Percentiles rank a stretch among this genome's conserved stretches.
Evolutionary conservation across 129 eudicot genomes (phyloP).

Genomic region (Silybum marianum): DNA sequence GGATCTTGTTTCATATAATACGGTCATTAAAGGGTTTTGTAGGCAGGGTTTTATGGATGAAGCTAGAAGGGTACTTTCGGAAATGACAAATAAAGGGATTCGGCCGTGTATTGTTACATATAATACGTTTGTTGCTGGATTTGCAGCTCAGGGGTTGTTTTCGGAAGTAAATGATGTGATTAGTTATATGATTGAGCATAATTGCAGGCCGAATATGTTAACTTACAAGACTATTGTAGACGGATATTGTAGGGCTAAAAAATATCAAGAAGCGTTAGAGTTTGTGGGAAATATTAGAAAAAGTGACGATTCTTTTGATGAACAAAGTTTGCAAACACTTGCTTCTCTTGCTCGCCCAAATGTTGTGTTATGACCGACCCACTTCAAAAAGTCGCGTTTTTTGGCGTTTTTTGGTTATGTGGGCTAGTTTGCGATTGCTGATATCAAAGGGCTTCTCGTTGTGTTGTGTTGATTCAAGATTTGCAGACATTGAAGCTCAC

Average conservation of each 20-base stretch:
- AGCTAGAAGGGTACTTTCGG: conserved; percentile 76
- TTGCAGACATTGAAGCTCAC: conserved; percentile 20
- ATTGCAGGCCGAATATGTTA: conserved; percentile 80
- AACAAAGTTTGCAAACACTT: conserved; percentile 60
- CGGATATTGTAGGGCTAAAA: conserved; percentile 84
- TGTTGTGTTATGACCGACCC: conserved; percentile 54
- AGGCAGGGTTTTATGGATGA: conserved; percentile 94
- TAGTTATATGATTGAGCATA: conserved; percentile 83
- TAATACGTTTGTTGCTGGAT: conserved; percentile 91
- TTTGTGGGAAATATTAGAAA: conserved; percentile 71
- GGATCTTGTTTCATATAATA: conserved; percentile 89
- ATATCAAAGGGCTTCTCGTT: not conserved
- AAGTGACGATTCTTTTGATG: conserved; percentile 53
- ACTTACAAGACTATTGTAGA: conserved; percentile 84
- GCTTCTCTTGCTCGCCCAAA: conserved; percentile 51
- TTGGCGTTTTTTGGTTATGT: conserved; percentile 1
- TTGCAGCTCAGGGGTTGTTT: conserved; percentile 70
- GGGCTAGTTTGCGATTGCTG: conserved; percentile 4
- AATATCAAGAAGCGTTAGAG: conserved; percentile 74
- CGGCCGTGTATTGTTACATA: conserved; percentile 89
- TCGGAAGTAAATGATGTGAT: conserved; percentile 77
- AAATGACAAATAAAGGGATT: conserved; percentile 80
- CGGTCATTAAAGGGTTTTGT: conserved; percentile 93
- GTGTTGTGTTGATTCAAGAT: conserved; percentile 30
- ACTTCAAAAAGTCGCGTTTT: not conserved